These are phyloP conservation scores for Sporothrix mexicana DNA, from an alignment of 2,329 filamentous ascomycete genomes.

Conservation along the genomic window DNA sequence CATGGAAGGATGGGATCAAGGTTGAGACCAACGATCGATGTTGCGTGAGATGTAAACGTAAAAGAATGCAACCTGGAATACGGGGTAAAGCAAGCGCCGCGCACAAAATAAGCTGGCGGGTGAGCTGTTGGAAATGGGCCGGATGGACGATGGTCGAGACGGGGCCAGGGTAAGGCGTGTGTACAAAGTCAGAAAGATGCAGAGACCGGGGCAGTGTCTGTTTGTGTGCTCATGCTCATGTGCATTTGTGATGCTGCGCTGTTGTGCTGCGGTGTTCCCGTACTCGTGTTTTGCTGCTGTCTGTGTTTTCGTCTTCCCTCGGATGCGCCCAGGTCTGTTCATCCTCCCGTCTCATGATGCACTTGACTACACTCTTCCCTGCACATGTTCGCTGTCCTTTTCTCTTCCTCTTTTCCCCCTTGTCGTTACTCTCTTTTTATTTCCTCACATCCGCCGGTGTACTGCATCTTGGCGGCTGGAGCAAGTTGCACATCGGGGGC, in stretches of 20 bases:
- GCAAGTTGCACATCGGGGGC: neutral
- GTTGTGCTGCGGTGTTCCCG: neutral
- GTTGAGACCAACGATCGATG: neutral
- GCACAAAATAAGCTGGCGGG: too few relatives aligned
- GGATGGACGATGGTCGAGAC: neutral
- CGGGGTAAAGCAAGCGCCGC: constrained; percentile 3
- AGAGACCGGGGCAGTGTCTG: neutral
- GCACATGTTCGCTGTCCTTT: too few relatives aligned
- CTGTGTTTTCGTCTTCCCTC: neutral
- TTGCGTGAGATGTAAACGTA: neutral
- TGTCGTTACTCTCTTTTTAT: too few relatives aligned
- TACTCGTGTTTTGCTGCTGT: neutral
- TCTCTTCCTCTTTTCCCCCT: too few relatives aligned
- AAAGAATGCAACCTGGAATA: neutral
- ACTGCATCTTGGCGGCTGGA: neutral
- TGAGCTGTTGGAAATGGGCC: too few relatives aligned
- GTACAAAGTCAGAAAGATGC: neutral
- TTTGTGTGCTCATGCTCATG: too few relatives aligned
- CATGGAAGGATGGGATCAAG: neutral
- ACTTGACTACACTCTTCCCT: neutral
- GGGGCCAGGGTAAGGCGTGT: constrained; percentile 16
- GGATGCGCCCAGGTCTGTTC: neutral
- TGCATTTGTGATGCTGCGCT: too few relatives aligned
- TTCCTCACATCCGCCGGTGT: neutral
- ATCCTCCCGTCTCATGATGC: neutral